Conservation (phyloP, 129 eudicot genomes). For the Cynara cardunculus region DNA sequence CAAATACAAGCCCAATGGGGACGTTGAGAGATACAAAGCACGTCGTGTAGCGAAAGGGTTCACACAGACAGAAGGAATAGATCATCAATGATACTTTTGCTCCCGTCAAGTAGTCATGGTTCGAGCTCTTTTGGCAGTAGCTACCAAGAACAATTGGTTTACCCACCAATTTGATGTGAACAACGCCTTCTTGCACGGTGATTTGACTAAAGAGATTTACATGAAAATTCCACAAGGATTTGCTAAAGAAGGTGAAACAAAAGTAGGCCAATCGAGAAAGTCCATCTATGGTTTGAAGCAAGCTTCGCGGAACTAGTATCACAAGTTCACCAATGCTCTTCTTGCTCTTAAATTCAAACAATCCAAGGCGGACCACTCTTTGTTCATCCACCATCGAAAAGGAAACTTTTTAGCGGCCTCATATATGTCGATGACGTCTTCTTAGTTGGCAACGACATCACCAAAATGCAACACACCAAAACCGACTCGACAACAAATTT, state of each 20-base stretch:
- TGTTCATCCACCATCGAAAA: not conserved
- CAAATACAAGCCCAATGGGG: no score
- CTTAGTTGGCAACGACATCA: not conserved
- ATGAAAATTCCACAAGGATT: not conserved
- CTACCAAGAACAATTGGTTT: no score
- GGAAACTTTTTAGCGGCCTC: not conserved
- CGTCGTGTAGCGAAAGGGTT: no score
- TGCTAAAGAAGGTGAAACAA: not conserved
- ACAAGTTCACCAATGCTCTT: not conserved
- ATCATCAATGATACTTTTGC: no score
- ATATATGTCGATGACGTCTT: slow-evolving; percentile 13
- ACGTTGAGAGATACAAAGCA: no score
- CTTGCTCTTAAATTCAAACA: not conserved
- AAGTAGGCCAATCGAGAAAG: not conserved
- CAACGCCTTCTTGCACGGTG: no score
- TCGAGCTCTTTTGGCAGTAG: no score
- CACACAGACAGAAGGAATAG: no score
- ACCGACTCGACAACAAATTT: not conserved
- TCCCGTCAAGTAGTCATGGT: no score
- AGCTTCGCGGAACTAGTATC: no score
- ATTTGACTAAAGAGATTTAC: no score
- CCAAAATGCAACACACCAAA: not conserved
- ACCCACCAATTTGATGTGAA: no score
- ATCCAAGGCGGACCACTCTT: not conserved
- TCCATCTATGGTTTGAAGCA: not conserved